These are phyloP conservation scores for Nectriaceae sp. DNA, from an alignment of 2,329 filamentous ascomycete species.

Conservation along the genomic window DNA sequence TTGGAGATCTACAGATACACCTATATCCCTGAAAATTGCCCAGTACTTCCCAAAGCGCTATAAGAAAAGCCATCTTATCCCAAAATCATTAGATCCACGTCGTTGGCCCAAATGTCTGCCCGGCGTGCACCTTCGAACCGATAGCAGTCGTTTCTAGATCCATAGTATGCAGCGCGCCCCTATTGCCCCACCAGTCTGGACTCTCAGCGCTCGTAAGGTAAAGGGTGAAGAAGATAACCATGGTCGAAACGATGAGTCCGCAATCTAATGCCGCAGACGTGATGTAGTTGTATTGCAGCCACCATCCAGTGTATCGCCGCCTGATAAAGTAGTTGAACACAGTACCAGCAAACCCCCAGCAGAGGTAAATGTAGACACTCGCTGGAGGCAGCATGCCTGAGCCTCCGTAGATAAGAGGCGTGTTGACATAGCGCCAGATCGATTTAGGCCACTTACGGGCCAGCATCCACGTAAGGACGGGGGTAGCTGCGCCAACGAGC, in stretches of 20 bases:
- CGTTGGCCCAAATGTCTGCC: slow-evolving; percentile 54
- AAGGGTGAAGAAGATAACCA: slow-evolving; percentile 71
- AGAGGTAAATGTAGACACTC: slow-evolving; percentile 69
- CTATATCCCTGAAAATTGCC: slow-evolving; percentile 13
- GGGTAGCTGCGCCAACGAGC: slow-evolving; percentile 64
- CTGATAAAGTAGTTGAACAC: slow-evolving; percentile 70
- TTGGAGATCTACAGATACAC: slow-evolving; percentile 15
- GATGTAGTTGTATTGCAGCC: slow-evolving; percentile 78
- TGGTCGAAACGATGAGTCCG: slow-evolving; percentile 65
- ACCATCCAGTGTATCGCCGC: slow-evolving; percentile 69
- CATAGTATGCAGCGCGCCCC: slow-evolving; percentile 46
- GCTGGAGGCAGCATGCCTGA: slow-evolving; percentile 66
- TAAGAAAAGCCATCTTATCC: no score
- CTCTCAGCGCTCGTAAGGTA: slow-evolving; percentile 57
- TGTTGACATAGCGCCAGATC: slow-evolving; percentile 65
- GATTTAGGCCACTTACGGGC: slow-evolving; percentile 63
- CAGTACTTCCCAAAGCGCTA: no score
- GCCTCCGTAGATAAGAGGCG: slow-evolving; percentile 69
- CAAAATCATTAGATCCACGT: no score
- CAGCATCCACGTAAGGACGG: slow-evolving; percentile 63
- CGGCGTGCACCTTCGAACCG: slow-evolving; percentile 41
- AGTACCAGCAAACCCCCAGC: slow-evolving; percentile 68
- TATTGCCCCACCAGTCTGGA: slow-evolving; percentile 66
- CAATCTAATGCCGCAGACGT: slow-evolving; percentile 71
- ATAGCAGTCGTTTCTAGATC: slow-evolving; percentile 49